Percentiles rank a stretch among this genome's conserved stretches.
Evolutionary conservation across 257 asterid genomes (phyloP).

Genomic region (Misopates orontium): DNA sequence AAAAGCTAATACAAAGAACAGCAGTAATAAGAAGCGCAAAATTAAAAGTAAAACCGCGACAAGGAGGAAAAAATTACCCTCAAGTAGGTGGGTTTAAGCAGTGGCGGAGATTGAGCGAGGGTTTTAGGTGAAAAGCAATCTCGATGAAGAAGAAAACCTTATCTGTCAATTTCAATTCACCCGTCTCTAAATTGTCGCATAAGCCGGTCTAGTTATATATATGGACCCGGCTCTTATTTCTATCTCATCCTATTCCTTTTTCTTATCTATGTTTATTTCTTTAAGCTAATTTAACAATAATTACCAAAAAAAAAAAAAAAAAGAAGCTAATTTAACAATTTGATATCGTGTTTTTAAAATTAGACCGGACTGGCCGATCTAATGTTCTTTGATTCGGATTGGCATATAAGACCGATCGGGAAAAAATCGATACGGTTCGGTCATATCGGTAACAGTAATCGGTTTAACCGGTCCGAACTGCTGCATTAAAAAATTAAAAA

Average conservation of each 20-base stretch:
- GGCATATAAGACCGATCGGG: no score
- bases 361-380: no score
- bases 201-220: slow-evolving; percentile 5
- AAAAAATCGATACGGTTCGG: no score
- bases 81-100: not conserved
- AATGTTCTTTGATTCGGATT: no score
- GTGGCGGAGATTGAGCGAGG: slow-evolving; percentile 22
- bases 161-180: slow-evolving; percentile 22
- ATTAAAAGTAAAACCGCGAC: not conserved
- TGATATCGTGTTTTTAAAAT: no score
- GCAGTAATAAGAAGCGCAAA: not conserved
- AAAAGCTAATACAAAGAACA: not conserved
- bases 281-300: no score
- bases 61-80: not conserved
- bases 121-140: slow-evolving; percentile 27
- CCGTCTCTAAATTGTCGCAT: slow-evolving; percentile 7
- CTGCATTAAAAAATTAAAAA: no score
- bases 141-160: slow-evolving; percentile 29
- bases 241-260: not conserved
- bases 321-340: no score
- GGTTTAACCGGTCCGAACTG: no score
- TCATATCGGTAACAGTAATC: no score
- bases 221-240: not conserved
- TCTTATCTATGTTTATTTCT: no score
- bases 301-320: no score